Evolutionary conservation across 176 grass and related monocot genomes (phyloP).

Genomic region (Leersia perrieri): DNA sequence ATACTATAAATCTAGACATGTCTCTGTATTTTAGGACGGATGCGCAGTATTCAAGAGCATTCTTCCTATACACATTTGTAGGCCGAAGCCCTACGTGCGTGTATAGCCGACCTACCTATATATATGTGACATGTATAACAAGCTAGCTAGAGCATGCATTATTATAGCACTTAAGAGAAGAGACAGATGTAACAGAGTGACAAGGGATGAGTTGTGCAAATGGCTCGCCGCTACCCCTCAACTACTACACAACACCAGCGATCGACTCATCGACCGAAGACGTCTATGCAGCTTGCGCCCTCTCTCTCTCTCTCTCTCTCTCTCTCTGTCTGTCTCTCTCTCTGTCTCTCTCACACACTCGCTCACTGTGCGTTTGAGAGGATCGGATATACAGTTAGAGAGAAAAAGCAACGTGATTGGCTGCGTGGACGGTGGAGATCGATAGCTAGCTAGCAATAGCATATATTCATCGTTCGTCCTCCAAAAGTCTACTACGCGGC

Average conservation of each 20-base stretch:
- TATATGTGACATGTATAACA: conserved; percentile 37
- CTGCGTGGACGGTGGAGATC: conserved; percentile 25
- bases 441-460: neutral
- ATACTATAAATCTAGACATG: too few relatives aligned
- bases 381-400: neutral
- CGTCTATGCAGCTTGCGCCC: neutral
- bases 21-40: too few relatives aligned
- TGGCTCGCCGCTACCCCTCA: conserved; percentile 9
- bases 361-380: too few relatives aligned
- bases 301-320: neutral
- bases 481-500: neutral
- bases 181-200: conserved; percentile 41
- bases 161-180: conserved; percentile 27
- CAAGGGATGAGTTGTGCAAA: conserved; percentile 29
- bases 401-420: conserved; percentile 32
- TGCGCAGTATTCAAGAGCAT: conserved; percentile 9
- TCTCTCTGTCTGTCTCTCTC: too few relatives aligned
- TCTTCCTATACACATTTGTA: neutral
- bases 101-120: conserved; percentile 28
- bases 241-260: conserved; percentile 16
- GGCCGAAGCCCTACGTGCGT: conserved; percentile 20
- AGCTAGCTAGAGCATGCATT: neutral
- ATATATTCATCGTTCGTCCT: neutral
- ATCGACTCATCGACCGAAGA: neutral
- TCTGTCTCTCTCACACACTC: too few relatives aligned